These are phyloP conservation scores for Nemania bipapillata DNA, from an alignment of 2,329 filamentous ascomycete species.

Conservation along the genomic window DNA sequence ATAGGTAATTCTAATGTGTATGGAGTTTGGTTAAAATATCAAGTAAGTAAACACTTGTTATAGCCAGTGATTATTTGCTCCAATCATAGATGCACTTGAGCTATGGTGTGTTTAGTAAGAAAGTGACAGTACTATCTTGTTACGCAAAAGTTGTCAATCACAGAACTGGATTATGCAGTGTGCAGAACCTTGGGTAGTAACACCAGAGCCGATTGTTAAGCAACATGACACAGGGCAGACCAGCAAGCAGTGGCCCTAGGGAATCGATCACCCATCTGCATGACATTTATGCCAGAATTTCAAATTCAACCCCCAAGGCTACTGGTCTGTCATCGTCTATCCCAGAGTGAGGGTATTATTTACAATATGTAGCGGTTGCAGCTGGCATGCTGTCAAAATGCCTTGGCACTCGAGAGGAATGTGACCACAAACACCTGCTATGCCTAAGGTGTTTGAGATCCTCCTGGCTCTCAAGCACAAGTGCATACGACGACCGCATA, in stretches of 20 bases:
- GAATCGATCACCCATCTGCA: conserved; percentile 11
- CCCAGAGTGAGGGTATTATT: conserved; percentile 8
- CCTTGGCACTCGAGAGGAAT: conserved; percentile 19
- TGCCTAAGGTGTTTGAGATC: conserved; percentile 23
- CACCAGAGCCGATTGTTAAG: conserved; percentile 26
- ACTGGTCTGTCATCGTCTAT: conserved; percentile 22
- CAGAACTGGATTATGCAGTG: not conserved
- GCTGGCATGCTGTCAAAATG: conserved; percentile 8
- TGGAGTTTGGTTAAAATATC: too few relatives aligned
- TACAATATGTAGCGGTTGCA: not conserved
- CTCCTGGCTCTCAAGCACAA: conserved; percentile 16
- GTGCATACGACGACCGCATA: conserved; percentile 33
- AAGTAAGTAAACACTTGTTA: too few relatives aligned
- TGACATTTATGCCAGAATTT: conserved; percentile 21
- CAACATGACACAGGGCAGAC: not conserved
- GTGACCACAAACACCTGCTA: conserved; percentile 25
- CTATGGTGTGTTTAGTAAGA: conserved; percentile 18
- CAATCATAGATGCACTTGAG: not conserved
- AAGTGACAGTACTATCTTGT: not conserved
- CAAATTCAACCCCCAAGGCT: conserved; percentile 29
- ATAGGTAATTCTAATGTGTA: not conserved
- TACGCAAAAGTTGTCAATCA: conserved; percentile 3
- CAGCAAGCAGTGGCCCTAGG: not conserved
- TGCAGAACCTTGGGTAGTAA: conserved; percentile 1
- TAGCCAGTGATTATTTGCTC: not conserved